Evolutionary conservation across 495 filamentous ascomycete genomes (phyloP), one percentile per base, ranked within the genome.

Genomic region (Penicillium roqueforti): DNA sequence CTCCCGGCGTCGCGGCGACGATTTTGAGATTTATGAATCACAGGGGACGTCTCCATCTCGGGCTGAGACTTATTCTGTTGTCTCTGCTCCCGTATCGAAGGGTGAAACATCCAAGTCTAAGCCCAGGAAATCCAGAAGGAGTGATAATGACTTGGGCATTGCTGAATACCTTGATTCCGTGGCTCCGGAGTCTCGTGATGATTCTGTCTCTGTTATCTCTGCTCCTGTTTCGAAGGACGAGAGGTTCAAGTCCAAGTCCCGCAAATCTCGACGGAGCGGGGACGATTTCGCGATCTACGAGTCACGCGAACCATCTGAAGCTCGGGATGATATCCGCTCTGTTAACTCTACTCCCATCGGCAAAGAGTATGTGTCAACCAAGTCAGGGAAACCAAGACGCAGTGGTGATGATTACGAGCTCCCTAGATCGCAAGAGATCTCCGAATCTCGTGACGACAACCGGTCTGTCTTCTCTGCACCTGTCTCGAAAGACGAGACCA

Each of bases 31-130:
- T 8, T 32, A 41, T 19, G 34, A 55, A 19, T 47, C 57, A 32
- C 56, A 46, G 14, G 60, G 63, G 3, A 19, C 41, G 9, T 34
- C 47, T 18, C 25, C 51, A 9, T 42, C 50, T 20, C 45, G 16
- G 16, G 61, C 60, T 22, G 58, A 54, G 45, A 32, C 59, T 50
- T 50, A 47, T 37, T 67, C 68, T 19, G 61, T 64, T 3, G 50
- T 69, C 31, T 67, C 71, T 37, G 67, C 50, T 19, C 50, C 50
- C 11, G 28, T 32, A 1, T 36, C 50, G 0, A 52, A 52, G 39
- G 50, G 44, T 1, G 40, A 44, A 22, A 43, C 50, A 13, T 43
- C 50, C 20, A 42, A 43, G 42, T 45, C 42, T 1, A 45, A 45
- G 22, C 44, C 50, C 13, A 25, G 22, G 14, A 25, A 42, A n/a